A percentile compares a stretch with the other conserved stretches of the same genome.
Conservation (phyloP, 1,284 basidiomycete genomes). For the Malassezia cuniculi region DNA sequence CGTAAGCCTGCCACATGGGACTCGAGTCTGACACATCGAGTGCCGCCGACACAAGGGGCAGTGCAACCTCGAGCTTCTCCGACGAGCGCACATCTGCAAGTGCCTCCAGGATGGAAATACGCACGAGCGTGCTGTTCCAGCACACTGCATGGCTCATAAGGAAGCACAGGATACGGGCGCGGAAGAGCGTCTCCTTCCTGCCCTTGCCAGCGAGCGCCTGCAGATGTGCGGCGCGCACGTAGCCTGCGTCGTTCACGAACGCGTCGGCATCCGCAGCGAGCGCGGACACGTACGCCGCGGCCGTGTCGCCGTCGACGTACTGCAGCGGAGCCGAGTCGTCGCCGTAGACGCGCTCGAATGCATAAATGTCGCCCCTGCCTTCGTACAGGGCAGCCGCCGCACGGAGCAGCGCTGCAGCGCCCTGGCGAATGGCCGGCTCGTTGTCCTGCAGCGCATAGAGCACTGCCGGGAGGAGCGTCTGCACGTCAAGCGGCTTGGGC, state of each 20-base stretch:
- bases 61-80: conserved; percentile 56
- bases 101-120: conserved; percentile 54
- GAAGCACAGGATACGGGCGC: conserved; percentile 63
- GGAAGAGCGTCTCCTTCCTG: conserved; percentile 56
- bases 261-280: conserved; percentile 46
- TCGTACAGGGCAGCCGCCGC: conserved; percentile 47
- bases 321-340: conserved; percentile 53
- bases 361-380: conserved; percentile 57
- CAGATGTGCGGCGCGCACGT: conserved; percentile 56
- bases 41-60: conserved; percentile 51
- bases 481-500: conserved; percentile 17
- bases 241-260: conserved; percentile 57
- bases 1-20: conserved; percentile 4
- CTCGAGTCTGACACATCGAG: conserved; percentile 46
- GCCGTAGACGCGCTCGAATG: conserved; percentile 71
- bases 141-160: conserved; percentile 67
- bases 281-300: conserved; percentile 55
- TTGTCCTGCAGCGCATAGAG: conserved; percentile 22
- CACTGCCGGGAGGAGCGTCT: conserved; percentile 51
- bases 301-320: conserved; percentile 63
- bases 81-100: conserved; percentile 55
- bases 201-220: conserved; percentile 51
- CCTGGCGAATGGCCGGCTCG: conserved; percentile 58
- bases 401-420: conserved; percentile 54
- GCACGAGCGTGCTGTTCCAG: conserved; percentile 51